Evolutionary conservation across 768 basidiomycete genomes (phyloP).

Genomic region (Crepidotus variabilis): DNA sequence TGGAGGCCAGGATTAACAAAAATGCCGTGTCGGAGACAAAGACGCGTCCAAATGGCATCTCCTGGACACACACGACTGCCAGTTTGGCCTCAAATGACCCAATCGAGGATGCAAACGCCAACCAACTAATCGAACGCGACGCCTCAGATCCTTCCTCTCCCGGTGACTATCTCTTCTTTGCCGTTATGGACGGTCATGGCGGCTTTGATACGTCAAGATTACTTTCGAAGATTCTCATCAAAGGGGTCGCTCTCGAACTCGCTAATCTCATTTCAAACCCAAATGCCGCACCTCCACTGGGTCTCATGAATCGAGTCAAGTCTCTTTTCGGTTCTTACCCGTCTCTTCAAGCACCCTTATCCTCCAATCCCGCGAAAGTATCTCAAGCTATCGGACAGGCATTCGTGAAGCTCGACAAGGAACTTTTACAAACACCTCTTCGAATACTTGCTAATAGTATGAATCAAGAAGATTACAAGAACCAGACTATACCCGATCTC

Average conservation of each 20-base stretch:
- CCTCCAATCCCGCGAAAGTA: slow-evolving; percentile 48
- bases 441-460: slow-evolving; percentile 61
- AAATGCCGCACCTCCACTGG: slow-evolving; percentile 22
- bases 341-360: slow-evolving; percentile 19
- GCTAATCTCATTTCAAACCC: slow-evolving; percentile 44
- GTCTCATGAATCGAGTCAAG: slow-evolving; percentile 33
- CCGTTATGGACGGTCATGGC: slow-evolving; percentile 89
- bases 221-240: slow-evolving; percentile 80
- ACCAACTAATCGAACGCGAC: slow-evolving; percentile 64
- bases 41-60: slow-evolving; percentile 47
- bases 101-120: slow-evolving; percentile 84
- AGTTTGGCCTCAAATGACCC: slow-evolving; percentile 83
- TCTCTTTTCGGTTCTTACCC: slow-evolving; percentile 33
- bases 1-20: slow-evolving; percentile 57
- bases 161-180: slow-evolving; percentile 79
- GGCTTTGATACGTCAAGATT: slow-evolving; percentile 83
- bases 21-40: slow-evolving; percentile 44
- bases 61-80: slow-evolving; percentile 79
- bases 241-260: slow-evolving; percentile 78
- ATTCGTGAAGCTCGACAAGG: slow-evolving; percentile 80
- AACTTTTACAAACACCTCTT: slow-evolving; percentile 77
- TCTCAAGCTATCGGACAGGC: slow-evolving; percentile 70
- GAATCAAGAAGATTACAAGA: slow-evolving; percentile 46
- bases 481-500: slow-evolving; percentile 56
- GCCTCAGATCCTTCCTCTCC: slow-evolving; percentile 51